Percentiles rank a stretch among this genome's conserved stretches.
Conservation (phyloP, 2,329 filamentous ascomycete species). For the Hypocreales sp. region DNA sequence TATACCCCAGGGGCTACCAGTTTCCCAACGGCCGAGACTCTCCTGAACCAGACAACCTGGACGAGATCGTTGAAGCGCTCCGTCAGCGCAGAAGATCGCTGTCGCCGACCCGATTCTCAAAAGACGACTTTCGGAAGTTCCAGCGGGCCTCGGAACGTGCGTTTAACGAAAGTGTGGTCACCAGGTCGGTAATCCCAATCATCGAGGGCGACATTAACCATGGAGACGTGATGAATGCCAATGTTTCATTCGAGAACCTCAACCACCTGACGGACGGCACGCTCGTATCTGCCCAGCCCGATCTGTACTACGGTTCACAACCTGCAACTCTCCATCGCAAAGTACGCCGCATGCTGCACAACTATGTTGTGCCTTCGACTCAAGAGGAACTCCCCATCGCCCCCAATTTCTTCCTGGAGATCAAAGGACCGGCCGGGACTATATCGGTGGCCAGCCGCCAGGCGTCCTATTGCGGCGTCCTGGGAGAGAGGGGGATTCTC, state of each 20-base stretch:
- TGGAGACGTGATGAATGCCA: constrained; percentile 9
- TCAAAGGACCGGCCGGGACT: constrained; percentile 17
- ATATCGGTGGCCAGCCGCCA: constrained; percentile 14
- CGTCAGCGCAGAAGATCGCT: constrained; percentile 12
- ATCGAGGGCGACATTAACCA: constrained; percentile 12
- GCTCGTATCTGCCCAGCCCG: constrained; percentile 14
- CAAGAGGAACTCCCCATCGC: constrained; percentile 13
- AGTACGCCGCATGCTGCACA: constrained; percentile 11
- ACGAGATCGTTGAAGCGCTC: constrained; percentile 6
- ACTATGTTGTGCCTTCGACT: constrained; percentile 17
- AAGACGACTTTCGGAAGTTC: constrained; percentile 16
- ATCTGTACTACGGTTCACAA: constrained; percentile 17
- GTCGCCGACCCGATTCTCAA: constrained; percentile 18
- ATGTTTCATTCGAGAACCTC: constrained; percentile 22
- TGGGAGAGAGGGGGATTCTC: constrained; percentile 17
- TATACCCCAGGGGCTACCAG: constrained; percentile 6
- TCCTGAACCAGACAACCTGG: constrained; percentile 7
- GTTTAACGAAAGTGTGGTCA: constrained; percentile 18
- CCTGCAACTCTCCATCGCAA: constrained; percentile 12
- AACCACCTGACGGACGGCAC: constrained; percentile 18
- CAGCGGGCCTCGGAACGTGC: constrained; percentile 11
- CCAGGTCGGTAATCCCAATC: constrained; percentile 14
- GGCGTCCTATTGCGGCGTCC: constrained; percentile 19
- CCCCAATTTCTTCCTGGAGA: constrained; percentile 23
- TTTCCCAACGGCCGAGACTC: constrained; percentile 5